Conservation (phyloP, 768 basidiomycete species). For the Russula earlei region DNA sequence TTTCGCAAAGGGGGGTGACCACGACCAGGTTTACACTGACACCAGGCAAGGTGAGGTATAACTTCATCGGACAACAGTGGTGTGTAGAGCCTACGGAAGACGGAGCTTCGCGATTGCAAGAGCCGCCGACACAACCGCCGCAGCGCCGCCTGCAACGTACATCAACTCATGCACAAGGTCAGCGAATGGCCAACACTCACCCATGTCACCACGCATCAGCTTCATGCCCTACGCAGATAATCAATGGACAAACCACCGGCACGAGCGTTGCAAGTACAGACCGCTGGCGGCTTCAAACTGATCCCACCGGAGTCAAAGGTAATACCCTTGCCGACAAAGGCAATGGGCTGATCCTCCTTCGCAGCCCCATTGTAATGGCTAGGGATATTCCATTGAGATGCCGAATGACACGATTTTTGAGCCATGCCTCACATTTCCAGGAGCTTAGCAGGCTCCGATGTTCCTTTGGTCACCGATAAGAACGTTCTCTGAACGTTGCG, state of each 20-base stretch:
- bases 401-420: not conserved
- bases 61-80: not conserved
- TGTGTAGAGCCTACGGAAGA: slow-evolving; percentile 50
- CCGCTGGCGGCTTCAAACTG: slow-evolving; percentile 68
- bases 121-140: slow-evolving; percentile 61
- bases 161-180: not conserved
- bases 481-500: slow-evolving; percentile 50
- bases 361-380: slow-evolving; percentile 79
- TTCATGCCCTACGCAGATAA: slow-evolving; percentile 54
- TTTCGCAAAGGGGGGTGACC: slow-evolving; percentile 70
- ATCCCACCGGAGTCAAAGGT: slow-evolving; percentile 89
- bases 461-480: slow-evolving; percentile 79
- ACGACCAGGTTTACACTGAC: slow-evolving; percentile 65
- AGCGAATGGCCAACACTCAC: slow-evolving; percentile 27
- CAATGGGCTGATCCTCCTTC: slow-evolving; percentile 48
- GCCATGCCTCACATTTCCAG: slow-evolving; percentile 55
- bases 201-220: slow-evolving; percentile 83
- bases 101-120: slow-evolving; percentile 73
- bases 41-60: not conserved
- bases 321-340: slow-evolving; percentile 81
- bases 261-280: slow-evolving; percentile 26
- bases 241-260: not conserved
- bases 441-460: slow-evolving; percentile 76
- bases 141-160: slow-evolving; percentile 53
- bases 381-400: not conserved